phyloP scores from a whole-genome alignment of 140 eudicot species.

The Anethum foeniculum region DNA sequence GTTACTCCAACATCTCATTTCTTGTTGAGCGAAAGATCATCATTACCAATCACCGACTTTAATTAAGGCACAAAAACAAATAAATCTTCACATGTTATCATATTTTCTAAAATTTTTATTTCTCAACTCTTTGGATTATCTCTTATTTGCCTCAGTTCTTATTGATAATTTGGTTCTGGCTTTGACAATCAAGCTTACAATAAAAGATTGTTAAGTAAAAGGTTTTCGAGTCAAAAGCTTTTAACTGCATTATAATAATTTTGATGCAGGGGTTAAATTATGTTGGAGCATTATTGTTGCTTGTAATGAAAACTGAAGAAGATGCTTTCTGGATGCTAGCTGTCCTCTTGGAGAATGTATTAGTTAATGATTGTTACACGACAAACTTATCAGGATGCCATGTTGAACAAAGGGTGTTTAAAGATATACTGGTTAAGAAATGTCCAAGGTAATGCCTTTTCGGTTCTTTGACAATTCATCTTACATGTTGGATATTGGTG shows the following conservation, averaged over 20 bases:
- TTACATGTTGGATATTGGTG: neutral
- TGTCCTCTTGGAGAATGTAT: constrained; percentile 79
- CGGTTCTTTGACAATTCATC: neutral
- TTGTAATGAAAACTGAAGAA: constrained; percentile 98
- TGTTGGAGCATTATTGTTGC: constrained; percentile 86
- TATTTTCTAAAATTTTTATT: neutral
- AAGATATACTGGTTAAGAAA: constrained; percentile 70
- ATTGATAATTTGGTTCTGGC: neutral
- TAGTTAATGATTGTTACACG: constrained; percentile 84
- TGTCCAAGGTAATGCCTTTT: constrained; percentile 54
- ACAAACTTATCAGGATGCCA: constrained; percentile 90
- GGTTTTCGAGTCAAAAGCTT: neutral
- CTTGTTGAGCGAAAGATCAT: neutral
- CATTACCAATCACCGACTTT: neutral
- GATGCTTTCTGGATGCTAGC: constrained; percentile 99
- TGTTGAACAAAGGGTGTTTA: constrained; percentile 94
- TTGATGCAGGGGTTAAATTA: constrained; percentile 84
- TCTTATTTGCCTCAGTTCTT: neutral
- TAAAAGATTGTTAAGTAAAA: neutral
- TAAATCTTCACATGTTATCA: neutral
- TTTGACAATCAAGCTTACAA: neutral
- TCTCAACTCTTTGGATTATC: neutral
- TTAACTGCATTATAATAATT: neutral
- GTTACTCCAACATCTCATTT: neutral
- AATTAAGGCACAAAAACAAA: neutral